Evolutionary conservation across 2,329 filamentous ascomycete species (phyloP).

Genomic region (Ascocoryne sarcoides): DNA sequence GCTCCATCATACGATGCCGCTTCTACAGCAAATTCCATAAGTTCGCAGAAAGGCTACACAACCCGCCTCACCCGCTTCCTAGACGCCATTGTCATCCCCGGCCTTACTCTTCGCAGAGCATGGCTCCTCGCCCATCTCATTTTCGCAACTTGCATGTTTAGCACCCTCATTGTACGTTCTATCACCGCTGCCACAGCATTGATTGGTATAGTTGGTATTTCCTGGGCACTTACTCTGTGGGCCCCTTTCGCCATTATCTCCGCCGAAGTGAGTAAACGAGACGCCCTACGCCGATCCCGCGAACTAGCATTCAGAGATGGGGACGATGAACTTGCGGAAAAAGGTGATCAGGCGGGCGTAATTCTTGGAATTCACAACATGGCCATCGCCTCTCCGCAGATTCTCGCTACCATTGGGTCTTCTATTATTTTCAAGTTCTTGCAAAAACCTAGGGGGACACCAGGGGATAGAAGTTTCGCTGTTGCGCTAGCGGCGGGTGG

Average conservation of each 20-base stretch:
- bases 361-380: constrained; percentile 96
- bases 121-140: constrained; percentile 84
- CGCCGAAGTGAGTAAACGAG: constrained; percentile 78
- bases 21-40: background rate
- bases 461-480: constrained; percentile 78
- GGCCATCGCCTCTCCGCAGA: constrained; percentile 83
- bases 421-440: constrained; percentile 75
- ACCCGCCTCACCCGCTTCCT: constrained; percentile 34
- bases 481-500: constrained; percentile 83
- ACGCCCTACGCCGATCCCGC: constrained; percentile 51
- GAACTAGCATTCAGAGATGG: constrained; percentile 10
- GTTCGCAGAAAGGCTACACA: constrained; percentile 23
- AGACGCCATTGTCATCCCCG: constrained; percentile 62
- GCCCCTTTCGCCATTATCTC: constrained; percentile 93
- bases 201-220: constrained; percentile 75
- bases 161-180: constrained; percentile 68
- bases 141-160: constrained; percentile 73
- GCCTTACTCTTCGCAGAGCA: constrained; percentile 76
- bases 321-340: constrained; percentile 1
- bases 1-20: constrained; percentile 61
- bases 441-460: constrained; percentile 77
- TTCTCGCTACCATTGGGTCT: constrained; percentile 77
- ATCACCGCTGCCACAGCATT: constrained; percentile 66
- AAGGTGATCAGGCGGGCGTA: constrained; percentile 42
- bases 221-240: constrained; percentile 90